A percentile compares a stretch with the other conserved stretches of the same genome.
phyloP scores from a whole-genome alignment of 2,329 filamentous ascomycete species.

The Colletotrichum abscissum region DNA sequence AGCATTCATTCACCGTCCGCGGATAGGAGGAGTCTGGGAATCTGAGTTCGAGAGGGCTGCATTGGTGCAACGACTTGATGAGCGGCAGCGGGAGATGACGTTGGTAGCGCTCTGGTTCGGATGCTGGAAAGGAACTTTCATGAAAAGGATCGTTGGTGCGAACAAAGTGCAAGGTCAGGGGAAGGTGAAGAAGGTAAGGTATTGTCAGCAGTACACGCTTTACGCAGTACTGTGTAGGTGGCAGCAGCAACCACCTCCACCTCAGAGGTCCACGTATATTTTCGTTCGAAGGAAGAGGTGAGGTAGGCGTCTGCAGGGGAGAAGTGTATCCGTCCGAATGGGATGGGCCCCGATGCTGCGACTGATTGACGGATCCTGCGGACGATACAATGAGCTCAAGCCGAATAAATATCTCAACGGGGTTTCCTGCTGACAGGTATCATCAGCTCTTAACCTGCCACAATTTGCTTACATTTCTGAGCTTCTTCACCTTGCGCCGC shows the following conservation, averaged over 20 bases:
- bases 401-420: too few relatives aligned
- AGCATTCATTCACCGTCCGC: not conserved
- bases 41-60: not conserved
- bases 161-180: conserved; percentile 24
- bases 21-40: not conserved
- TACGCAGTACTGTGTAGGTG: not conserved
- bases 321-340: too few relatives aligned
- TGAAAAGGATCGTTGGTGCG: conserved; percentile 10
- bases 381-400: too few relatives aligned
- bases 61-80: conserved; percentile 12
- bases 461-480: not conserved
- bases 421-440: too few relatives aligned
- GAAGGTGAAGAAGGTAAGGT: not conserved
- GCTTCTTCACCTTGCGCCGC: conserved; percentile 1
- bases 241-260: not conserved
- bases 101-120: conserved; percentile 24
- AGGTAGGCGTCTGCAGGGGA: not conserved
- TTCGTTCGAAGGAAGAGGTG: not conserved
- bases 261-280: not conserved
- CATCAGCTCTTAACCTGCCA: not conserved
- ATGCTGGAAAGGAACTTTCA: conserved; percentile 23
- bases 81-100: conserved; percentile 19
- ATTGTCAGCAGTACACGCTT: not conserved
- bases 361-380: not conserved
- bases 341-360: not conserved